phyloP scores from a whole-genome alignment of 805 yeast species.

The Yarrowia bubula region DNA sequence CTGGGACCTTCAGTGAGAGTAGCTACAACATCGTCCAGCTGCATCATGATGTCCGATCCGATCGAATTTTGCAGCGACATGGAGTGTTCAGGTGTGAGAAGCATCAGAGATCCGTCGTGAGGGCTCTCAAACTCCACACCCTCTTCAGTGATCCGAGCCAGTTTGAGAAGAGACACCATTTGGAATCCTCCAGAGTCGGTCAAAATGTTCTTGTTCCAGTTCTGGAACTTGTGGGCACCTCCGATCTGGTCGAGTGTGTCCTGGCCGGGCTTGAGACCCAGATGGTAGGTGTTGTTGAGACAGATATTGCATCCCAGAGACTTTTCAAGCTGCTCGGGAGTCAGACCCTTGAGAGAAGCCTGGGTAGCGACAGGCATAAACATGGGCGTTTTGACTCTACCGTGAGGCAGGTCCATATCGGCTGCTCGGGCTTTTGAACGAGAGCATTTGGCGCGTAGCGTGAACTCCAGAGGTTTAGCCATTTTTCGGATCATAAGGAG shows the following conservation, averaged over 20 bases:
- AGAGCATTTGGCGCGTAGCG: slow-evolving; percentile 45
- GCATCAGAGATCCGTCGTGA: slow-evolving; percentile 48
- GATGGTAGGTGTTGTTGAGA: slow-evolving; percentile 46
- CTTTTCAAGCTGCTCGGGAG: slow-evolving; percentile 44
- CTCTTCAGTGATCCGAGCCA: slow-evolving; percentile 48
- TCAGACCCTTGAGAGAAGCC: slow-evolving; percentile 47
- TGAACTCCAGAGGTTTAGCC: slow-evolving; percentile 41
- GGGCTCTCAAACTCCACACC: slow-evolving; percentile 48
- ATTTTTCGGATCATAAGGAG: slow-evolving; percentile 11
- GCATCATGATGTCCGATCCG: slow-evolving; percentile 50
- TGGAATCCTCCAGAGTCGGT: slow-evolving; percentile 50
- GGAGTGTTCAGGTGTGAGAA: slow-evolving; percentile 49
- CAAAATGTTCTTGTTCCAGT: slow-evolving; percentile 45
- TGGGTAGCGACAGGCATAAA: slow-evolving; percentile 51
- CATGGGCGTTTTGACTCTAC: slow-evolving; percentile 46
- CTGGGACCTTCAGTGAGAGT: slow-evolving; percentile 47
- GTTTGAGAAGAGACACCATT: slow-evolving; percentile 46
- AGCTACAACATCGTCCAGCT: slow-evolving; percentile 47
- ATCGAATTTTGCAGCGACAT: slow-evolving; percentile 46
- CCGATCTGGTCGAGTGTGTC: slow-evolving; percentile 44
- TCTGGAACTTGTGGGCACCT: slow-evolving; percentile 46
- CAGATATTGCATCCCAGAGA: slow-evolving; percentile 44
- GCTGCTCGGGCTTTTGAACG: slow-evolving; percentile 47
- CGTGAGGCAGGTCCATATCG: slow-evolving; percentile 45
- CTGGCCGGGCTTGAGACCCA: slow-evolving; percentile 47